phyloP scores from a whole-genome alignment of 164 flowering plant species.

The Echeveria elegans region DNA sequence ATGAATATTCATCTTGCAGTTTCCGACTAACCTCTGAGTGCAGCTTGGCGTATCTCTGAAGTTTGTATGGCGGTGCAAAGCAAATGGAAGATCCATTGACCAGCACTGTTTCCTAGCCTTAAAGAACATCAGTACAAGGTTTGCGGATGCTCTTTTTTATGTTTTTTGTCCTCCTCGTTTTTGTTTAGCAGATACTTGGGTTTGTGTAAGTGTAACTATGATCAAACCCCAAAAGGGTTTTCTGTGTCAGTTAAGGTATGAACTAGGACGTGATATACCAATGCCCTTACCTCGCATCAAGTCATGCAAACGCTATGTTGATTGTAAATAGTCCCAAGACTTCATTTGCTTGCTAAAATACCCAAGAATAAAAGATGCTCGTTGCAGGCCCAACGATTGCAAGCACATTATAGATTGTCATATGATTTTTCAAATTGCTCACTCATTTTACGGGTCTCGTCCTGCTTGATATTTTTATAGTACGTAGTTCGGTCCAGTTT shows the following conservation, averaged over 20 bases:
- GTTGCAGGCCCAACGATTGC: no score
- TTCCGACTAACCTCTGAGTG: constrained; percentile 8
- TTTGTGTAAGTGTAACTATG: background rate
- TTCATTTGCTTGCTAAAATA: no score
- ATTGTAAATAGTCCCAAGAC: no score
- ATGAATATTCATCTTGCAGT: constrained; percentile 1
- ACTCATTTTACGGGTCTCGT: background rate
- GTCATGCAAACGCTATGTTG: no score
- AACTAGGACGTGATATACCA: no score
- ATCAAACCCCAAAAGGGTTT: background rate
- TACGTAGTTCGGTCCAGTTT: no score
- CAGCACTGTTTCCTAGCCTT: background rate
- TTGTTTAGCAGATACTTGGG: background rate
- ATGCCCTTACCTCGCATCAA: no score
- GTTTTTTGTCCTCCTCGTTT: background rate
- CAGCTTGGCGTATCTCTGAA: constrained; percentile 4
- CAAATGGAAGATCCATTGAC: constrained; percentile 7
- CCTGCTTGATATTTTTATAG: background rate
- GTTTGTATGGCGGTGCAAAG: constrained; percentile 9
- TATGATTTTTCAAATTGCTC: background rate
- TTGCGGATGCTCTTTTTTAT: background rate
- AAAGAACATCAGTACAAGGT: background rate
- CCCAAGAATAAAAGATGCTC: no score
- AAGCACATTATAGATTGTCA: no score
- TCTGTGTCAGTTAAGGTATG: background rate